Percentiles rank a stretch among this genome's conserved stretches.
phyloP scores from a whole-genome alignment of 345 rosid species.

The Gynandropsis gynandra region DNA sequence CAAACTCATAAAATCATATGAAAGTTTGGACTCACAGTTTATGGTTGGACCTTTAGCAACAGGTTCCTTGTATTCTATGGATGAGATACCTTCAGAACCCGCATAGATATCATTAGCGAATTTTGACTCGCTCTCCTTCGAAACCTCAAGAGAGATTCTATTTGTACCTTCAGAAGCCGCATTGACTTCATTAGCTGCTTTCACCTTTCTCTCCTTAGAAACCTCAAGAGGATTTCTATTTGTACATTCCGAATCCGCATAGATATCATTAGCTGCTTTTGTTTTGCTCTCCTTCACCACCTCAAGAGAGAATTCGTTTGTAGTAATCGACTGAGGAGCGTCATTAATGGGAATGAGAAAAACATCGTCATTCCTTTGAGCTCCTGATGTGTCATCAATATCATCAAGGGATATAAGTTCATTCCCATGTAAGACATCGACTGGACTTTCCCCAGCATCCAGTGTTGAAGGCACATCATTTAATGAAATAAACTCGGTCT shows the following conservation, averaged over 20 bases:
- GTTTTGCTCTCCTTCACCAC: constrained; percentile 23
- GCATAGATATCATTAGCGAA: constrained; percentile 13
- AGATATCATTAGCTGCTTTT: not conserved
- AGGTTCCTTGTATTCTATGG: constrained; percentile 18
- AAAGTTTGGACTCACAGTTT: constrained; percentile 39
- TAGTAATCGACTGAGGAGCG: constrained; percentile 20
- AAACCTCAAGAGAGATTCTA: constrained; percentile 26
- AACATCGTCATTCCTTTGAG: not conserved
- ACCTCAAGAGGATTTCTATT: constrained; percentile 21
- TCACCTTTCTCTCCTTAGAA: constrained; percentile 22
- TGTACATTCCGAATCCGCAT: no score
- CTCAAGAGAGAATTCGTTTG: constrained; percentile 25
- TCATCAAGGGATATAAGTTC: constrained; percentile 20
- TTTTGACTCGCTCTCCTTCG: constrained; percentile 22
- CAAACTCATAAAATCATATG: not conserved
- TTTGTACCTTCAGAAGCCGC: not conserved
- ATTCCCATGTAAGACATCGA: constrained; percentile 26
- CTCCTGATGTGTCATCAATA: not conserved
- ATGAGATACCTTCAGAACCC: constrained; percentile 23
- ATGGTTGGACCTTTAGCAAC: constrained; percentile 33
- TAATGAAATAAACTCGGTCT: constrained; percentile 35
- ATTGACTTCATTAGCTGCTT: not conserved
- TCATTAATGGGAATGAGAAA: not conserved
- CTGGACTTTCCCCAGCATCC: constrained; percentile 19
- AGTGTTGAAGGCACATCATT: constrained; percentile 29